Evolutionary conservation across 2,329 filamentous ascomycete genomes (phyloP).

Genomic region (Herpomyces periplanetae): DNA sequence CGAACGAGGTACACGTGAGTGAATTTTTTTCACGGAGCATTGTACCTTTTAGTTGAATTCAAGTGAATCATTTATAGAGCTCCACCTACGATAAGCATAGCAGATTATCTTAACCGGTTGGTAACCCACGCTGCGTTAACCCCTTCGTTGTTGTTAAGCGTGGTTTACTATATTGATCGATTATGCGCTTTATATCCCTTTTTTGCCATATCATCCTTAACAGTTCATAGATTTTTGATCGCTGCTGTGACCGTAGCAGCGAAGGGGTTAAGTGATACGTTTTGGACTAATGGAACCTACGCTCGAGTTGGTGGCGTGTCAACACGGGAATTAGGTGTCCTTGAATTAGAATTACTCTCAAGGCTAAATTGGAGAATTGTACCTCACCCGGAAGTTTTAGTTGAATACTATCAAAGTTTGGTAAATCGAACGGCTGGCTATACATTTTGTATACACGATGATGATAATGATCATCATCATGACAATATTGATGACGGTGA

Average conservation of each 20-base stretch:
- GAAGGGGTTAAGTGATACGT: constrained; percentile 78
- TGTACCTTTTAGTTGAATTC: constrained; percentile 1
- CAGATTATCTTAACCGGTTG: constrained; percentile 65
- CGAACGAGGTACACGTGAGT: too few relatives aligned
- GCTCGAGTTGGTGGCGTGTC: constrained; percentile 72
- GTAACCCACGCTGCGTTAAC: constrained; percentile 77
- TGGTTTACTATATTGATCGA: constrained; percentile 95
- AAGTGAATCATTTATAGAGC: constrained; percentile 10
- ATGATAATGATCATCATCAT: too few relatives aligned
- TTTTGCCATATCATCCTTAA: constrained; percentile 83
- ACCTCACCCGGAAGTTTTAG: constrained; percentile 62
- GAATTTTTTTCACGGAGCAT: too few relatives aligned
- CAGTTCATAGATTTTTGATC: constrained; percentile 85
- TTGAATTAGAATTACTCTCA: constrained; percentile 75
- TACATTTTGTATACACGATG: too few relatives aligned
- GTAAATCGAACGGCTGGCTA: constrained; percentile 25
- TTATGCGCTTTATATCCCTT: constrained; percentile 65
- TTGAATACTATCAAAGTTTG: constrained; percentile 64
- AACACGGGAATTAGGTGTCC: constrained; percentile 45
- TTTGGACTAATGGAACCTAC: constrained; percentile 95
- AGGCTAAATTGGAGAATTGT: constrained; percentile 88
- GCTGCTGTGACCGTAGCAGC: constrained; percentile 78
- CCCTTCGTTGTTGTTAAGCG: constrained; percentile 70
- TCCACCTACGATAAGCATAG: constrained; percentile 64
- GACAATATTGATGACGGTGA: too few relatives aligned